Evolutionary conservation across 2,329 filamentous ascomycete species (phyloP).

Genomic region (Fusarium sarcochroum): DNA sequence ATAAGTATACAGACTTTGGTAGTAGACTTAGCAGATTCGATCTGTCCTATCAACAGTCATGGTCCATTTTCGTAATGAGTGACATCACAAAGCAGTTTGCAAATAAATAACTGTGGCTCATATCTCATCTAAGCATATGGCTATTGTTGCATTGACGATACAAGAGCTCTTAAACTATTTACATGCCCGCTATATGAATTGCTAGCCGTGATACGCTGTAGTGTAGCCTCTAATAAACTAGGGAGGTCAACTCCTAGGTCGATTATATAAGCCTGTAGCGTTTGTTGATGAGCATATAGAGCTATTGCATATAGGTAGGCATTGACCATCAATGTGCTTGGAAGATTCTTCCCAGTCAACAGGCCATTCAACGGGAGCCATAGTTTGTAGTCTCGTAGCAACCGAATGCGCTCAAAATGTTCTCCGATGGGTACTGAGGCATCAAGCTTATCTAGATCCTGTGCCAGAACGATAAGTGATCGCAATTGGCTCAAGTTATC

Average conservation of each 20-base stretch:
- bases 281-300: constrained; percentile 19
- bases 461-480: constrained; percentile 15
- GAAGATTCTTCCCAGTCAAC: constrained; percentile 17
- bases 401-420: constrained; percentile 17
- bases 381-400: constrained; percentile 23
- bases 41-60: no score
- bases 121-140: no score
- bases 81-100: no score
- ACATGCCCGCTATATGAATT: constrained; percentile 1
- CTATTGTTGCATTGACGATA: neutral
- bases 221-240: constrained; percentile 14
- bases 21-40: no score
- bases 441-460: constrained; percentile 20
- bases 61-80: no score
- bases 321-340: constrained; percentile 30
- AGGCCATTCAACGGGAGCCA: constrained; percentile 29
- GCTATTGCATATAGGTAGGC: constrained; percentile 28
- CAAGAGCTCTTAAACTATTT: constrained; percentile 1
- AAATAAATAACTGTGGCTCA: no score
- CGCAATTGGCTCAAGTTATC: constrained; percentile 18
- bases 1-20: no score
- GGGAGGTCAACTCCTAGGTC: constrained; percentile 20
- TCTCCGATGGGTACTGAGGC: constrained; percentile 5
- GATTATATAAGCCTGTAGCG: constrained; percentile 14
- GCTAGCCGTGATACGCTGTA: neutral